Evolutionary conservation across 345 rosid species (phyloP).

Genomic region (Geranium rotundifolium): DNA sequence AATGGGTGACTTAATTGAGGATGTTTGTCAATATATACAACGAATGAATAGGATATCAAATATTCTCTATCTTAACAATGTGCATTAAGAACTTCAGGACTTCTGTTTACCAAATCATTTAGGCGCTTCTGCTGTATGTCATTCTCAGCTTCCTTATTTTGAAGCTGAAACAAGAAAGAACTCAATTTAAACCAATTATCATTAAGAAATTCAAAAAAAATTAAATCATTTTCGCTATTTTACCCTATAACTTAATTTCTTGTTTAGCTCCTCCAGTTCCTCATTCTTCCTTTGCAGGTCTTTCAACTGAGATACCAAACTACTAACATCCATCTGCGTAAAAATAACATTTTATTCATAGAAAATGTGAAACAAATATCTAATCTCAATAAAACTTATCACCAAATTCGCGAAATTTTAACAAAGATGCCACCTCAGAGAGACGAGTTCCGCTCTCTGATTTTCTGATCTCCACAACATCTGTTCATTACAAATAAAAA

Average conservation of each 20-base stretch:
- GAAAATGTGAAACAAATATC: neutral
- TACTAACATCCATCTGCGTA: constrained; percentile 73
- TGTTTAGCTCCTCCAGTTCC: constrained; percentile 64
- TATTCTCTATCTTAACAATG: neutral
- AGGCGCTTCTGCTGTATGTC: constrained; percentile 43
- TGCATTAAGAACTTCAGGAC: neutral
- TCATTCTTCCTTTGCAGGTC: constrained; percentile 60
- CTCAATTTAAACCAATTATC: neutral
- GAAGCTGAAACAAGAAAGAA: constrained; percentile 36
- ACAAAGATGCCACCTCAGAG: constrained; percentile 26
- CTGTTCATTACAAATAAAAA: constrained; percentile 17
- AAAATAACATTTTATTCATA: neutral
- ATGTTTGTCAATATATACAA: too few species aligned
- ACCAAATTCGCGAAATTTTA: neutral
- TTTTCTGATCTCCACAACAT: constrained; percentile 46
- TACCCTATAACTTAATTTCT: constrained; percentile 41
- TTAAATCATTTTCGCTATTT: neutral
- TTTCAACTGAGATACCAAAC: constrained; percentile 74
- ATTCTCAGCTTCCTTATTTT: constrained; percentile 46
- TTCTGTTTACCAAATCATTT: constrained; percentile 48
- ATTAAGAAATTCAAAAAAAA: neutral
- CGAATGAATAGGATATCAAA: neutral
- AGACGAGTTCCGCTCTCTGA: constrained; percentile 70
- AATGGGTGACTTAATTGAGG: too few species aligned
- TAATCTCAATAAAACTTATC: neutral